These are phyloP conservation scores for Alectoria sarmentosa DNA, from an alignment of 495 filamentous ascomycete genomes.

Conservation along the genomic window DNA sequence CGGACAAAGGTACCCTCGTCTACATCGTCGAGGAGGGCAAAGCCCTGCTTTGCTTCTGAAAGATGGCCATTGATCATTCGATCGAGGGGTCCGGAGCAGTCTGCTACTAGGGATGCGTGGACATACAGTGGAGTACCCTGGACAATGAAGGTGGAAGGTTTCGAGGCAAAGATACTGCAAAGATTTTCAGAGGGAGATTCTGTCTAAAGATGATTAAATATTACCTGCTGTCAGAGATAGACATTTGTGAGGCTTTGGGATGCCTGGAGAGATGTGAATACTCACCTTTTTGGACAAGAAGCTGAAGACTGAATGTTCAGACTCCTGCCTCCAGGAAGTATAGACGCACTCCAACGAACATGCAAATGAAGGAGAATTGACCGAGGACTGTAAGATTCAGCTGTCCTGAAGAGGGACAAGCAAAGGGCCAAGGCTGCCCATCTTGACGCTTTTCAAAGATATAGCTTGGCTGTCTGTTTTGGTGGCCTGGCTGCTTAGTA, in stretches of 20 bases:
- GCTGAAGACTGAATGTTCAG: neutral
- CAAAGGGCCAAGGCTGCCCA: neutral
- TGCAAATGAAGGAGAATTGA: neutral
- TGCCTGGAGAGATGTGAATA: neutral
- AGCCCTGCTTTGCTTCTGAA: slow-evolving; percentile 16
- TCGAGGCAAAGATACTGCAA: slow-evolving; percentile 13
- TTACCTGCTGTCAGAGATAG: slow-evolving; percentile 14
- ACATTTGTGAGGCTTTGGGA: neutral
- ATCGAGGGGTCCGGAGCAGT: slow-evolving; percentile 14
- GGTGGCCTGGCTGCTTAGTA: neutral
- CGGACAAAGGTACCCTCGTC: slow-evolving; percentile 14
- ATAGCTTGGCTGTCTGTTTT: neutral
- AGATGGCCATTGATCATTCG: slow-evolving; percentile 20
- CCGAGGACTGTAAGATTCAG: neutral
- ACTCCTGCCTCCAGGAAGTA: neutral
- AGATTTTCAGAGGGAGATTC: neutral
- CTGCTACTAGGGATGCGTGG: slow-evolving; percentile 11
- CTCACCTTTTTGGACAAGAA: neutral
- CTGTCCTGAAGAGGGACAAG: neutral
- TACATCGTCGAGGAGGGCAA: slow-evolving; percentile 14
- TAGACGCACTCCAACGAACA: neutral
- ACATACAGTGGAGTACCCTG: slow-evolving; percentile 13
- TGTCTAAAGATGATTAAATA: no score
- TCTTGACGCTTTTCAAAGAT: neutral
- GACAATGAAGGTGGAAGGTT: slow-evolving; percentile 17